Conservation (phyloP, 495 filamentous ascomycete species). For the Aspergillus taichungensis region DNA sequence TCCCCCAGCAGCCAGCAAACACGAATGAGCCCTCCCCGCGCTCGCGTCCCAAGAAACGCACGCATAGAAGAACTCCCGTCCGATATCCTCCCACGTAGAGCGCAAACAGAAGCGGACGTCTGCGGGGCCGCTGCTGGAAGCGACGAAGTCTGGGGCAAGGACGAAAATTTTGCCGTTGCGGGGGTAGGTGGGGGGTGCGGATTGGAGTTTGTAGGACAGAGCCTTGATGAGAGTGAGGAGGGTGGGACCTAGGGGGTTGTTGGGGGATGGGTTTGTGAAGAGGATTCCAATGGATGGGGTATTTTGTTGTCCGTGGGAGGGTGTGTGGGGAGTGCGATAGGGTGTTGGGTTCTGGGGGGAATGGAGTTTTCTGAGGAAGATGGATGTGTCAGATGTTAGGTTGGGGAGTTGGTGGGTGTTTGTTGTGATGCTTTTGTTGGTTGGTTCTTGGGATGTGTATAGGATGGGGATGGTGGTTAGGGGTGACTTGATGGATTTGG, state of each 20-base stretch:
- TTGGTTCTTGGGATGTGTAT: neutral
- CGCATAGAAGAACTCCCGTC: conserved; percentile 25
- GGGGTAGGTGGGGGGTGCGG: neutral
- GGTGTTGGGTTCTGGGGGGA: neutral
- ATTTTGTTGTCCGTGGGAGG: neutral
- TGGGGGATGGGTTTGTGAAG: neutral
- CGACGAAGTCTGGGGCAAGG: conserved; percentile 19
- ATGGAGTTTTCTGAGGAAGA: conserved; percentile 9
- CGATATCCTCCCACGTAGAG: conserved; percentile 23
- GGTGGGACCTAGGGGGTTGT: conserved; percentile 13
- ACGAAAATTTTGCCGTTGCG: conserved; percentile 26
- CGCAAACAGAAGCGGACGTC: conserved; percentile 19
- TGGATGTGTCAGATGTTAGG: conserved; percentile 18
- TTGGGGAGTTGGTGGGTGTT: neutral
- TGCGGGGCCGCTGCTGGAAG: conserved; percentile 4
- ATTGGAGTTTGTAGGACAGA: conserved; percentile 6
- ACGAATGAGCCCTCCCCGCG: neutral
- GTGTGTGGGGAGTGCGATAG: neutral
- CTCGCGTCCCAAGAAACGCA: conserved; percentile 21
- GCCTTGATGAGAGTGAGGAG: conserved; percentile 15
- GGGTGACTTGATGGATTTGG: neutral
- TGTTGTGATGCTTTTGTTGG: conserved; percentile 3
- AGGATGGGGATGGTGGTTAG: neutral
- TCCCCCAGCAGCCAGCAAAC: too few species aligned
- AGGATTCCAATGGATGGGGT: conserved; percentile 1